Percentiles rank a stretch among this genome's conserved stretches.
Conservation (phyloP, 2,329 filamentous ascomycete species). For the Epichloe hybrida region DNA sequence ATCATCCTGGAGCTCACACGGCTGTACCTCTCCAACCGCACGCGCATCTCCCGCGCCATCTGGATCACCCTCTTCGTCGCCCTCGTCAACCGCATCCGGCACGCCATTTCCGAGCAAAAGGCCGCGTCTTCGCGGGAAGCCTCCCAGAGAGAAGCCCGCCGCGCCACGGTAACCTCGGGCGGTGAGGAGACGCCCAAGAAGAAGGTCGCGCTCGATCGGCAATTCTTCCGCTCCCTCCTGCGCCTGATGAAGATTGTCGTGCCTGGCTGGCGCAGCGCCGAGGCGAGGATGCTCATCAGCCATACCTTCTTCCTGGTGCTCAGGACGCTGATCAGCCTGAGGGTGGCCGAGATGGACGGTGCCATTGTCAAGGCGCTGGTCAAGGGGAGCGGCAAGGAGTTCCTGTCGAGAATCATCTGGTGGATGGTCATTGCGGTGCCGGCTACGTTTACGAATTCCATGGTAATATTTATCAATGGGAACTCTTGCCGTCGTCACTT, state of each 20-base stretch:
- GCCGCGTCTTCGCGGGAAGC: constrained; percentile 60
- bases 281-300: constrained; percentile 71
- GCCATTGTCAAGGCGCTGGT: constrained; percentile 85
- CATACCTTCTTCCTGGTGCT: constrained; percentile 89
- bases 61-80: constrained; percentile 73
- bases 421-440: constrained; percentile 98
- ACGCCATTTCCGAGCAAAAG: constrained; percentile 88
- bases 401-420: constrained; percentile 78
- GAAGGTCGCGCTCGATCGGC: constrained; percentile 84
- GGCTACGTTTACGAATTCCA: constrained; percentile 96
- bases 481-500: neutral
- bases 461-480: constrained; percentile 41
- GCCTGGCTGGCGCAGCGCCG: constrained; percentile 79
- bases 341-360: constrained; percentile 92
- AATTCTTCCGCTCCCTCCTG: constrained; percentile 62
- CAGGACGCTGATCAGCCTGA: constrained; percentile 82
- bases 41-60: constrained; percentile 67
- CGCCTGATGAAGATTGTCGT: constrained; percentile 75
- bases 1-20: constrained; percentile 52
- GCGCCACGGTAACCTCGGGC: constrained; percentile 34
- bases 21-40: constrained; percentile 68
- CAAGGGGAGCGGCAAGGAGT: constrained; percentile 80
- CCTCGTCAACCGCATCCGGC: constrained; percentile 73
- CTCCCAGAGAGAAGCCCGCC: constrained; percentile 34
- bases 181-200: constrained; percentile 38